Evolutionary conservation across 768 basidiomycete genomes (phyloP).

Genomic region (Coprinellus micaceus): DNA sequence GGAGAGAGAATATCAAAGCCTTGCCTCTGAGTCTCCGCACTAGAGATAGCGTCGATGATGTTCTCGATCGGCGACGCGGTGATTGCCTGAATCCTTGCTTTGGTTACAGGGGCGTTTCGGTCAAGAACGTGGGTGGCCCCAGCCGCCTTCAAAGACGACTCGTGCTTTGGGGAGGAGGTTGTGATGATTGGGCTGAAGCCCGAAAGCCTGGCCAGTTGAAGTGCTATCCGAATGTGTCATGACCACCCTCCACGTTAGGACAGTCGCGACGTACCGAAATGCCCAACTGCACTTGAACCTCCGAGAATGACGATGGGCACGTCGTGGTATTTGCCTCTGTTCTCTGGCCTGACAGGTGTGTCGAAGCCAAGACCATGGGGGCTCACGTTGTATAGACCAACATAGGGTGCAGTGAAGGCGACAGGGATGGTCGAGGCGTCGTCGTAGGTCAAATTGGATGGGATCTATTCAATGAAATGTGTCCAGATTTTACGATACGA

Average conservation of each 20-base stretch:
- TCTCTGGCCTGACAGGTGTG: conserved; percentile 34
- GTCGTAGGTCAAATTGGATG: conserved; percentile 43
- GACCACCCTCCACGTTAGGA: conserved; percentile 25
- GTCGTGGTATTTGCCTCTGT: conserved; percentile 38
- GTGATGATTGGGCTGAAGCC: conserved; percentile 42
- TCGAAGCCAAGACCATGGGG: conserved; percentile 39
- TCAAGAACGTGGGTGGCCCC: conserved; percentile 43
- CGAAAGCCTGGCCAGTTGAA: conserved; percentile 35
- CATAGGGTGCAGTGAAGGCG: conserved; percentile 44
- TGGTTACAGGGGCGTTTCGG: conserved; percentile 12
- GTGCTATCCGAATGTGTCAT: conserved; percentile 17
- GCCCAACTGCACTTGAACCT: conserved; percentile 29
- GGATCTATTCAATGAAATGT: conserved; percentile 38
- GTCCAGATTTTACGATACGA: conserved; percentile 21
- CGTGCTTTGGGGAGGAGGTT: conserved; percentile 30
- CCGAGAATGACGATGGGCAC: conserved; percentile 37
- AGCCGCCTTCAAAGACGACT: conserved; percentile 30
- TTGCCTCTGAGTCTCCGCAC: conserved; percentile 19
- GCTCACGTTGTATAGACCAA: conserved; percentile 42
- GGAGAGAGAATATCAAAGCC: conserved; percentile 29
- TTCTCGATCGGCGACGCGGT: conserved; percentile 18
- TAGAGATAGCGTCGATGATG: conserved; percentile 27
- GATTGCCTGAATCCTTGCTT: conserved; percentile 17
- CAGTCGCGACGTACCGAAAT: conserved; percentile 17
- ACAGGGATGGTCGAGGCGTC: conserved; percentile 47